A percentile compares a stretch with the other conserved stretches of the same genome.
These are phyloP conservation scores for Saturnispora quitensis DNA, from an alignment of 805 yeast species.

Conservation along the genomic window DNA sequence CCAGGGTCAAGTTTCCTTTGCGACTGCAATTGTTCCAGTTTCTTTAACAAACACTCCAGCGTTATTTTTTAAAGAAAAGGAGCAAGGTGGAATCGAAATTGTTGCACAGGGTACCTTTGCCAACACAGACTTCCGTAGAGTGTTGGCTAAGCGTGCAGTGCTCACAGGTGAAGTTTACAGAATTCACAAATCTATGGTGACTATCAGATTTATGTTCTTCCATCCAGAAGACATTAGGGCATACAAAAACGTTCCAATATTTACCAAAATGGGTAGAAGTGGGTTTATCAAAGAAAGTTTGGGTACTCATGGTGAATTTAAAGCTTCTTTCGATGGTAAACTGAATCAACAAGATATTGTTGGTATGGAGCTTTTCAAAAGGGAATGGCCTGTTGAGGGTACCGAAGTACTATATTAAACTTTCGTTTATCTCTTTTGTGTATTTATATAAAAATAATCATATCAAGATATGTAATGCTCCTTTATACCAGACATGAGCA, in stretches of 20 bases:
- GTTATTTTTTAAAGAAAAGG: slow-evolving; percentile 59
- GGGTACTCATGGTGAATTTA: slow-evolving; percentile 98
- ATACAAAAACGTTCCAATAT: slow-evolving; percentile 86
- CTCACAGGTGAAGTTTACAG: slow-evolving; percentile 93
- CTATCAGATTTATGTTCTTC: slow-evolving; percentile 96
- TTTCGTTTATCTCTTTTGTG: not conserved
- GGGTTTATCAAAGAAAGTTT: slow-evolving; percentile 92
- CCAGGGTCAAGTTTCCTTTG: slow-evolving; percentile 63
- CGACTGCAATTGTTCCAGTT: slow-evolving; percentile 83
- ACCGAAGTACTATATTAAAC: not conserved
- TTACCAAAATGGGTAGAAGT: slow-evolving; percentile 85
- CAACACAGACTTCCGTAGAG: slow-evolving; percentile 76
- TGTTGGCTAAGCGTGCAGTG: slow-evolving; percentile 79
- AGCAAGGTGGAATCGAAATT: slow-evolving; percentile 37
- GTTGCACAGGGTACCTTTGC: slow-evolving; percentile 87
- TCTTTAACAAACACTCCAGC: slow-evolving; percentile 80
- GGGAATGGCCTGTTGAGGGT: slow-evolving; percentile 73
- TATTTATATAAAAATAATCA: not conserved
- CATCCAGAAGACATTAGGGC: slow-evolving; percentile 78
- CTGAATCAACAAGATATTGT: slow-evolving; percentile 86
- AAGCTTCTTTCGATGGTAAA: slow-evolving; percentile 89
- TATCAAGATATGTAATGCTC: not conserved
- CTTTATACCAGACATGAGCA: not conserved
- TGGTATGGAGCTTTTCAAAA: slow-evolving; percentile 88
- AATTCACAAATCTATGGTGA: slow-evolving; percentile 86